Evolutionary conservation across 2,329 filamentous ascomycete species (phyloP), one percentile per base, ranked within the genome.

Genomic region (Dichotomopilus funicola): DNA sequence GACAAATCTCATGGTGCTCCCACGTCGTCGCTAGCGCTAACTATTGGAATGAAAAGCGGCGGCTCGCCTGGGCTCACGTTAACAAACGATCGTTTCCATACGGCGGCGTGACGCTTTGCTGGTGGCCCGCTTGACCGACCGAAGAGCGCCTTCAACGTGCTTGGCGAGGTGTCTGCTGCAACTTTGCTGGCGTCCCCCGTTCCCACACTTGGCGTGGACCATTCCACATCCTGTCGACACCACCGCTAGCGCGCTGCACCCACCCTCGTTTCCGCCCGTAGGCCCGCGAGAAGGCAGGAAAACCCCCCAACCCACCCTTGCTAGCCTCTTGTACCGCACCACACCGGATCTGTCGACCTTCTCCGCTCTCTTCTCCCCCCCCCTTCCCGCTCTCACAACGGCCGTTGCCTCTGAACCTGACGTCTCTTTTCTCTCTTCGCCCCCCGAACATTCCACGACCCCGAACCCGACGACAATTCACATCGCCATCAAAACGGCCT

Each of bases 231-330:
- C 56, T 61, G 63, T 62, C 62, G 54, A 61, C 48, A 58, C 57
- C 59, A 62, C 53, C 54, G 59, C 59, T 65, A 63, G 62, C 59
- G 62, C 53, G 62, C 59, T 63, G 63, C 63, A 63, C 53, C 56
- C 59, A 57, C 59, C 57, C 59, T 62, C 62, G 62, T 63, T 63
- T 61, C 61, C 60, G 52, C 37, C 48, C 50, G 40, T 57, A 47
- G 56, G 38, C 53, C 48, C 55, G 58, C 56, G 60, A 53, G 59
- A 61, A 54, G 49, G 56, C 56, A 47, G 58, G 31, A 56, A 49
- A 48, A 41, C 41, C 50, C 36, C 19, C 19, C 19, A n/a, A 36
- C 7, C 11, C 27, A 53, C 56, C 57, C 54, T 44, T 56, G 58
- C 59, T 63, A 62, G 59, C 57, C 56, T 60, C 54, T 57, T 19